Evolutionary conservation across 2,329 filamentous ascomycete species (phyloP).

Genomic region (Paraphoma sp.): DNA sequence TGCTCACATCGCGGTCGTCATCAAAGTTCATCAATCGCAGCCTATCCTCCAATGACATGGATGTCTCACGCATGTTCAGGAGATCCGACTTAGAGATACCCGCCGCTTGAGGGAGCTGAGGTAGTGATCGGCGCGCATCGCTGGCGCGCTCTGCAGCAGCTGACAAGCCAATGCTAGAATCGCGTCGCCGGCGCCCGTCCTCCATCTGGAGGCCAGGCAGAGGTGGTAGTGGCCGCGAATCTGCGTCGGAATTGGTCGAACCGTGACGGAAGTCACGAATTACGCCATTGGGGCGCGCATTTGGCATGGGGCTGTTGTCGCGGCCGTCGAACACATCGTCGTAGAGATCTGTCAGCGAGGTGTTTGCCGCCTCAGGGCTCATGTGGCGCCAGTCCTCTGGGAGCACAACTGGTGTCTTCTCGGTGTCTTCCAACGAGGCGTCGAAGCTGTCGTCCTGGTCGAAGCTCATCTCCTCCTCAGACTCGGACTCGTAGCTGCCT

Average conservation of each 20-base stretch:
- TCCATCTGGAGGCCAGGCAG: conserved; percentile 72
- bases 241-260: conserved; percentile 78
- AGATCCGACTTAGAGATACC: conserved; percentile 77
- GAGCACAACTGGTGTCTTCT: conserved; percentile 97
- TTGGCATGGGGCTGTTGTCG: conserved; percentile 71
- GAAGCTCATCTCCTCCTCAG: conserved; percentile 73
- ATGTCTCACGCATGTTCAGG: conserved; percentile 74
- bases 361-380: conserved; percentile 69
- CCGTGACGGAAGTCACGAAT: conserved; percentile 65
- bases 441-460: conserved; percentile 89
- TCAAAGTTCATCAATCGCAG: conserved; percentile 85
- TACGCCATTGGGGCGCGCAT: conserved; percentile 52
- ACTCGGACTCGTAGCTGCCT: conserved; percentile 85
- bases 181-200: conserved; percentile 59
- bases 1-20: conserved; percentile 55
- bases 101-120: conserved; percentile 73
- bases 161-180: conserved; percentile 69
- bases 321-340: conserved; percentile 72
- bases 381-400: conserved; percentile 93
- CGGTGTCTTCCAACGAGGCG: conserved; percentile 90
- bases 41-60: conserved; percentile 84
- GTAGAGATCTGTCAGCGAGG: conserved; percentile 59
- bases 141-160: conserved; percentile 76
- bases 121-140: conserved; percentile 71
- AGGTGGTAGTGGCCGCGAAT: conserved; percentile 85